Evolutionary conservation across 371 early-diverging fungal genomes (phyloP), one percentile per base, ranked within the genome.

Genomic region (Rhizopus stolonifer): DNA sequence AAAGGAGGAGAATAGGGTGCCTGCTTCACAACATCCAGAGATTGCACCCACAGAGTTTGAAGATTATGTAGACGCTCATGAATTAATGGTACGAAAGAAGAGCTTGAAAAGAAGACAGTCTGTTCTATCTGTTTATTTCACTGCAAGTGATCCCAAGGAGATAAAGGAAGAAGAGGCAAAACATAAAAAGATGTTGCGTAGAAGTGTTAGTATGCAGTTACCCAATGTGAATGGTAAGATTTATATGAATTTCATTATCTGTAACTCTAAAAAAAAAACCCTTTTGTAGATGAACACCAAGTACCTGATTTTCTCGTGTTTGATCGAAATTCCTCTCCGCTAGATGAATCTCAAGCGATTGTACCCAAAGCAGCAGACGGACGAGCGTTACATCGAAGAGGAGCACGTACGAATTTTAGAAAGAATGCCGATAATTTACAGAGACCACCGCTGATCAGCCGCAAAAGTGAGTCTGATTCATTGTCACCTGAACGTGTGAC

Each of bases 1-100:
- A 31, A 15, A 38, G 14, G 32, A 21, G 17, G 26, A 23, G 10
- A 43, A 24, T 55, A 75, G 83, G 83, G 83, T 83, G 17, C 83
- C 83, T 38, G 83, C 83, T 31, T 73, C 77, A 46, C 74, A 81
- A 36, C 83, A 83, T 58, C 83, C 83, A 18, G 80, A 81, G 60
- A 72, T 83, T 26, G 81, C 83, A 46, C 83, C 83, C 17, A 61
- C 69, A 50, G 79, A 82, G 65, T 82, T 79, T 61, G 75, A 79
- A 36, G 62, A 72, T 33, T 79, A 77, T 62, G 60, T 79, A 21
- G 59, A 69, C 25, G 54, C 64, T 15, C 72, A 72, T 58, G 72
- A 74, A 11, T 56, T 66, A 13, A 65, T 62, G 11, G 54, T 68
- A 14, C 66, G 67, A 46, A 46, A 54, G 36, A 64, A 60, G 25